These are phyloP conservation scores for Pseudozyma flocculosa DNA, from an alignment of 1,284 basidiomycete genomes.

Conservation along the genomic window DNA sequence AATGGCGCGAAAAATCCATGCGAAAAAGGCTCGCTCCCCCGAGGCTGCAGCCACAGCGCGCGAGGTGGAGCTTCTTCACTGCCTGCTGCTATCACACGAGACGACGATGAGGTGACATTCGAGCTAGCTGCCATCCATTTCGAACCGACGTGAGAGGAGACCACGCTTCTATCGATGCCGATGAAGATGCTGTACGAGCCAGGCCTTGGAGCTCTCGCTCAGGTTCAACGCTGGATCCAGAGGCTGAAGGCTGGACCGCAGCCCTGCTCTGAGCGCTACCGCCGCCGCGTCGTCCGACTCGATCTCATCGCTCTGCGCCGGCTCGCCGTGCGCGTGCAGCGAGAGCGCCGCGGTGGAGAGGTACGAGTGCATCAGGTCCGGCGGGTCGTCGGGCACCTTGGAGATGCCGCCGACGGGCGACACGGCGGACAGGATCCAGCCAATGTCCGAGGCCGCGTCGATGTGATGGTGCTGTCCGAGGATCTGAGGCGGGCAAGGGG, in stretches of 20 bases:
- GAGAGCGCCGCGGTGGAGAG: constrained; percentile 44
- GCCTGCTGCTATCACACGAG: no score
- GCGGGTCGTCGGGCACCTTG: constrained; percentile 44
- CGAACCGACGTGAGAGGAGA: no score
- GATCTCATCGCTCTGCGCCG: no score
- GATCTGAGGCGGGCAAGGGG: constrained; percentile 9
- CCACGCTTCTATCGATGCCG: no score
- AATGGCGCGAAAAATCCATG: no score
- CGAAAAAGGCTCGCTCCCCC: no score
- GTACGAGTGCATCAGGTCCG: constrained; percentile 54
- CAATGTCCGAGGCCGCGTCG: constrained; percentile 26
- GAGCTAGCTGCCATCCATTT: no score
- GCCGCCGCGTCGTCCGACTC: background rate
- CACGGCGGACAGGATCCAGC: constrained; percentile 44
- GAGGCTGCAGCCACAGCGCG: no score
- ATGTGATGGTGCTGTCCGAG: constrained; percentile 32
- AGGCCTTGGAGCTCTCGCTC: background rate
- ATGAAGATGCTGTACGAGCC: background rate
- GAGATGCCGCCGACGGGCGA: constrained; percentile 46
- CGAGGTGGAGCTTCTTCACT: no score
- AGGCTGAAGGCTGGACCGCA: background rate
- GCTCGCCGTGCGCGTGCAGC: constrained; percentile 26
- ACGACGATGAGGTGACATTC: no score
- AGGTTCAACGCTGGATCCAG: constrained; percentile 10
- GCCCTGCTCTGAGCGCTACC: background rate